Conservation (phyloP, 352 stramenopile genomes). For the Phytophthora tentaculata region DNA sequence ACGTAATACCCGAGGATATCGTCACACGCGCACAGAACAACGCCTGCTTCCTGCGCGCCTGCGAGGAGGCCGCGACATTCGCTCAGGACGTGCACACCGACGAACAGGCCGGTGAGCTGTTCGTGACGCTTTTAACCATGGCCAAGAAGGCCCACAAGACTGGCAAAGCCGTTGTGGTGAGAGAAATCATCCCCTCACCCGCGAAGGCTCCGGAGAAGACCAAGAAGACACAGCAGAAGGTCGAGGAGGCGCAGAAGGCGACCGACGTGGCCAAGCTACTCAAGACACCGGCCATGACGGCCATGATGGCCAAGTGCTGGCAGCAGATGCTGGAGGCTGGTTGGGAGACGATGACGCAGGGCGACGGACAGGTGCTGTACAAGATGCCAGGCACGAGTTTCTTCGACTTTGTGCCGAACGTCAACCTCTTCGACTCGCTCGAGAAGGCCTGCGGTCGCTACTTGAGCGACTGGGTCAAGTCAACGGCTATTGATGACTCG, state of each 20-base stretch:
- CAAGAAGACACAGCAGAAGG: slow-evolving; percentile 5
- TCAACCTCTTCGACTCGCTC: slow-evolving; percentile 82
- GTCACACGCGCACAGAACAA: slow-evolving; percentile 50
- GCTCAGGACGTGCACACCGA: slow-evolving; percentile 33
- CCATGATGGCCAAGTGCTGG: slow-evolving; percentile 56
- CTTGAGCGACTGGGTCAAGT: slow-evolving; percentile 48
- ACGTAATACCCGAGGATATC: slow-evolving; percentile 42
- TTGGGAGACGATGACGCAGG: slow-evolving; percentile 69
- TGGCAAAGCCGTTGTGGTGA: slow-evolving; percentile 24
- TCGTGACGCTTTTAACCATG: slow-evolving; percentile 40
- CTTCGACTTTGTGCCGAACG: slow-evolving; percentile 71
- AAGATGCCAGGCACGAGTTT: slow-evolving; percentile 74
- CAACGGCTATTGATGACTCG: background rate
- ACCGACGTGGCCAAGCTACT: slow-evolving; percentile 26
- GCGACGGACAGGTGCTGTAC: slow-evolving; percentile 61
- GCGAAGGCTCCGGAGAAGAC: slow-evolving; percentile 14
- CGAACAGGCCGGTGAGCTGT: slow-evolving; percentile 37
- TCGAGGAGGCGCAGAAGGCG: slow-evolving; percentile 5
- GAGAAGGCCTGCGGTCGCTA: slow-evolving; percentile 62
- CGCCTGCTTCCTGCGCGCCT: slow-evolving; percentile 56
- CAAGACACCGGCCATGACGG: slow-evolving; percentile 29
- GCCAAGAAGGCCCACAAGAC: slow-evolving; percentile 31
- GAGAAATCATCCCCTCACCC: slow-evolving; percentile 25
- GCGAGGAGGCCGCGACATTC: slow-evolving; percentile 52
- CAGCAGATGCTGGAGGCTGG: slow-evolving; percentile 58